These are phyloP conservation scores for Calonectria montana DNA, from an alignment of 2,329 filamentous ascomycete species.

Conservation along the genomic window DNA sequence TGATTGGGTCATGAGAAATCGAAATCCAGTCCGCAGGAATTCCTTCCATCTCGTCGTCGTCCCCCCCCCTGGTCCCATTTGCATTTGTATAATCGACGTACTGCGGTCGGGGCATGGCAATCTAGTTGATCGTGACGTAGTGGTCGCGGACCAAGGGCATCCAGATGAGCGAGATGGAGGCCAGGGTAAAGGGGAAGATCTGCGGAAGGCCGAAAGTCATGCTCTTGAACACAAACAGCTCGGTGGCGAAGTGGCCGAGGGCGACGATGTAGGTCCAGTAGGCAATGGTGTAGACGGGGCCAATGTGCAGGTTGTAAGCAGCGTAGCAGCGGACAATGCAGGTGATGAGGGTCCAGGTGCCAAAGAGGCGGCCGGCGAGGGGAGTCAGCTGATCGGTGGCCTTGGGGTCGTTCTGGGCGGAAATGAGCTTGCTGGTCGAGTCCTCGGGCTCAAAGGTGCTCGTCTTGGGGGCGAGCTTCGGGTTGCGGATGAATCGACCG, in stretches of 20 bases:
- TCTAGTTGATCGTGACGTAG: conserved; percentile 67
- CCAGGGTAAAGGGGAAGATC: conserved; percentile 65
- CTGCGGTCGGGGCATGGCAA: neutral
- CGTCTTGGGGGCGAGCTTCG: conserved; percentile 54
- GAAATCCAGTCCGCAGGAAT: neutral
- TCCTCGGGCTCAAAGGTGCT: conserved; percentile 62
- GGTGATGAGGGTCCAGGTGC: conserved; percentile 87
- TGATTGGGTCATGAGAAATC: neutral
- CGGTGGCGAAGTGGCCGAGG: conserved; percentile 80
- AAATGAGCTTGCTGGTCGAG: conserved; percentile 62
- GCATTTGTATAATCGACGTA: neutral
- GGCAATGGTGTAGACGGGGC: conserved; percentile 81
- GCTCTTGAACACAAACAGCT: conserved; percentile 84
- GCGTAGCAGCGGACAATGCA: conserved; percentile 84
- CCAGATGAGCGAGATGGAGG: conserved; percentile 66
- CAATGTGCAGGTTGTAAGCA: conserved; percentile 81
- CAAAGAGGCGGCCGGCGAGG: conserved; percentile 83
- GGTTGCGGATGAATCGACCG: conserved; percentile 67
- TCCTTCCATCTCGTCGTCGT: neutral
- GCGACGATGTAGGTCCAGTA: conserved; percentile 86
- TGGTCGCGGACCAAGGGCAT: conserved; percentile 75
- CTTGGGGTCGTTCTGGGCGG: conserved; percentile 57
- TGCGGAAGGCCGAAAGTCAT: conserved; percentile 72
- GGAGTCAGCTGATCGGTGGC: conserved; percentile 74
- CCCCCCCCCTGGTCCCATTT: neutral